Base-by-base conservation (phyloP, 2,329 filamentous ascomycete genomes). In the Venturia effusa region DNA sequence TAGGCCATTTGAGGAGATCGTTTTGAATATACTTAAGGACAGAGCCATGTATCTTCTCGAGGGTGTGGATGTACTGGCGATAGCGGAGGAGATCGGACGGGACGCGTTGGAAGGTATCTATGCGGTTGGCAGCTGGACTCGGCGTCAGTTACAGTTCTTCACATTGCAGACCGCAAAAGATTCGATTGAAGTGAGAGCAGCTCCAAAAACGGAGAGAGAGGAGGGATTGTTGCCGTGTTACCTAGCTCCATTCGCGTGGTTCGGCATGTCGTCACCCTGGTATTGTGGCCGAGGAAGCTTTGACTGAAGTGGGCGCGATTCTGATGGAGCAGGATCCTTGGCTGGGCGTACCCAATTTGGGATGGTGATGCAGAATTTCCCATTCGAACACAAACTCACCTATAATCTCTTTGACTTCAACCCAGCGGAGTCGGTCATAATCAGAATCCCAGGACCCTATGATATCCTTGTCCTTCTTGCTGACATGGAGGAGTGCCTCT, bases 81-180 rank as follows among this genome's bases (percentile, higher is more conserved):
- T 97, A 97, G 54, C 83, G 82, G n/a, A 90, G 81, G 65, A 97
- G 80, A 62, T 94, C 84, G 3, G 86, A 88, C 0, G 93, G 92
- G 1, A 86, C 76, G 24, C 93, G 85, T 70, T 88, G 87, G 74
- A 97, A 95, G 15, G 79, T 78, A 70, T 90, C 86, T 57, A 97
- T 85, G 10, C 82, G 82, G 76, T 95, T 92, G 57, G 78, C 77
- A 19, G 70, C 82, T 83, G 60, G 10, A 39, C 27, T 60, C 22
- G 27, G 17, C 17, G 30, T 57, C 30, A 57, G 51, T 34, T 34
- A 8, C 24, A 22, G 15, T 19, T 55, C 2, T 48, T 39, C 15
- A 8, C 2, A 11, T 10, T 39, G 37, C 37, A 39, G 10, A 15
- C 37, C 15, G 37, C n/a, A n/a, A n/a, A n/a, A n/a, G n/a, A n/a